phyloP scores from a whole-genome alignment of 257 asterid species.

The Solanum chilense region DNA sequence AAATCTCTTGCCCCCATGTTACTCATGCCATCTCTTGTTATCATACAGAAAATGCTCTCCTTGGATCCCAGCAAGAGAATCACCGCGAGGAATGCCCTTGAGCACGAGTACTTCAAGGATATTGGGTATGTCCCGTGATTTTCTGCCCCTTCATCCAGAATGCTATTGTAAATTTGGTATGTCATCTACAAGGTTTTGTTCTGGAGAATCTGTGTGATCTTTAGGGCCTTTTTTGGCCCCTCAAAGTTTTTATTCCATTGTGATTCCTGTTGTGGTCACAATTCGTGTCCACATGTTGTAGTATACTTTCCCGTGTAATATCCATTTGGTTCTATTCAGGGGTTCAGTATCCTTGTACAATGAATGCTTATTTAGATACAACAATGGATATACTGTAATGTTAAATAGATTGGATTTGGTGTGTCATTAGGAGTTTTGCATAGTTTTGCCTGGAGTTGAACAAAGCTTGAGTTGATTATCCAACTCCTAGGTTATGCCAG shows the following conservation, averaged over 20 bases:
- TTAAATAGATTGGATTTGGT: constrained; percentile 18
- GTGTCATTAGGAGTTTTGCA: constrained; percentile 2
- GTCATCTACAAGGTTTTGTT: constrained; percentile 28
- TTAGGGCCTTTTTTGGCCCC: constrained; percentile 5
- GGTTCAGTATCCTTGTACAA: constrained; percentile 15
- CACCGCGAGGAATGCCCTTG: constrained; percentile 81
- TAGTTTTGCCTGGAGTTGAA: neutral
- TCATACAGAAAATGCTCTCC: constrained; percentile 42
- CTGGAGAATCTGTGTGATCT: constrained; percentile 23
- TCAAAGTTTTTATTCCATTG: constrained; percentile 14
- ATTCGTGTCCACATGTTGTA: constrained; percentile 11
- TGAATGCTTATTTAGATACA: constrained; percentile 18
- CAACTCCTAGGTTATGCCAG: neutral
- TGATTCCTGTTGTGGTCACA: constrained; percentile 11
- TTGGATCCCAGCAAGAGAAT: constrained; percentile 91
- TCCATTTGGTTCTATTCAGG: neutral
- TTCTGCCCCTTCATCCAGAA: constrained; percentile 11
- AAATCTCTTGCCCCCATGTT: neutral
- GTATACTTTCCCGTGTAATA: constrained; percentile 23
- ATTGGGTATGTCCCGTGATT: constrained; percentile 53
- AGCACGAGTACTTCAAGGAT: constrained; percentile 88
- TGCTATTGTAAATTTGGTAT: constrained; percentile 51
- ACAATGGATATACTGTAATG: constrained; percentile 7
- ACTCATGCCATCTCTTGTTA: neutral
- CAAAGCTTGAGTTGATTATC: neutral